These are phyloP conservation scores for Ilyonectria mors-panacis DNA, from an alignment of 2,329 filamentous ascomycete species.

Conservation along the genomic window DNA sequence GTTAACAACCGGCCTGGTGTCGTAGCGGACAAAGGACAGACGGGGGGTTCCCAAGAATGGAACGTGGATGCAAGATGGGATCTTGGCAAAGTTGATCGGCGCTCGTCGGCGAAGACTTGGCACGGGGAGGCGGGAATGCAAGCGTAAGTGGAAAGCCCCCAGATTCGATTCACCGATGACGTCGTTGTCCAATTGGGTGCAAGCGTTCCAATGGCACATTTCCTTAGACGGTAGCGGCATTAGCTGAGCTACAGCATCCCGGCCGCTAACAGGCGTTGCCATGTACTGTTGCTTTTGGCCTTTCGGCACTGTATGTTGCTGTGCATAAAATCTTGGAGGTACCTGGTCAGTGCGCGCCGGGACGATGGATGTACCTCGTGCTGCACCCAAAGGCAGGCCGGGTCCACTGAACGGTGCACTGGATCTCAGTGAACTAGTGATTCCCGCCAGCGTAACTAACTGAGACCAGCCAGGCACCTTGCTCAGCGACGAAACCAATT, in stretches of 20 bases:
- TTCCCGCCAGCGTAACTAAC: too few relatives aligned
- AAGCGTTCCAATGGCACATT: not conserved
- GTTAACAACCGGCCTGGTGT: not conserved
- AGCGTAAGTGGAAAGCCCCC: not conserved
- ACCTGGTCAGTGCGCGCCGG: not conserved
- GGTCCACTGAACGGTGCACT: not conserved
- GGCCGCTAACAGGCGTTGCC: not conserved
- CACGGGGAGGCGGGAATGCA: not conserved
- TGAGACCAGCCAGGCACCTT: too few relatives aligned
- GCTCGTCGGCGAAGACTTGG: slow-evolving; percentile 6
- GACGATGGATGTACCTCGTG: too few relatives aligned
- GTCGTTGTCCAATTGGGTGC: not conserved
- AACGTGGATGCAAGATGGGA: slow-evolving; percentile 2
- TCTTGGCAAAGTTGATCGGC: not conserved
- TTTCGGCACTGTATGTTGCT: not conserved
- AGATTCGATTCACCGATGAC: not conserved
- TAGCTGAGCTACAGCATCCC: not conserved
- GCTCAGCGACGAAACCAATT: too few relatives aligned
- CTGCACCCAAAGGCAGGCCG: not conserved
- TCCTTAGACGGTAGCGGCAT: not conserved
- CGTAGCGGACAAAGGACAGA: too few relatives aligned
- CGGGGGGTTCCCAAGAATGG: not conserved
- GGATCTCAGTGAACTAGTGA: not conserved
- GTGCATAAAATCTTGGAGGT: not conserved
- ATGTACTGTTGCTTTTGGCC: not conserved